These are phyloP conservation scores for Xylariaceae sp. DNA, from an alignment of 2,329 filamentous ascomycete genomes.

Conservation along the genomic window DNA sequence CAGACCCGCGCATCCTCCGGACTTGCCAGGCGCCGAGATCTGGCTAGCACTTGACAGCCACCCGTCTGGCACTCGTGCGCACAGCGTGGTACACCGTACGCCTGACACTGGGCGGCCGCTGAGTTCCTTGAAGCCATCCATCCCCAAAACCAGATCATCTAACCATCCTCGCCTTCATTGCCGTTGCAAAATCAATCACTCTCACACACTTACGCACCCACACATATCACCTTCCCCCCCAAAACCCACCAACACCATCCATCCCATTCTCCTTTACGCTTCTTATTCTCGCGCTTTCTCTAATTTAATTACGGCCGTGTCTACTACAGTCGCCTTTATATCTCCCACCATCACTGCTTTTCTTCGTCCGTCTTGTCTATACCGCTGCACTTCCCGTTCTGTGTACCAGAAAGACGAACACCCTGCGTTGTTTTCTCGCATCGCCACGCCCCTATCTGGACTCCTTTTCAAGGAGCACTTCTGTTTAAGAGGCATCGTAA, in stretches of 20 bases:
- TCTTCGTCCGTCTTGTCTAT: conserved; percentile 14
- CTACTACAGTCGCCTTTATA: conserved; percentile 13
- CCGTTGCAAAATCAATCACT: conserved; percentile 26
- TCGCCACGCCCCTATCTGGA: conserved; percentile 15
- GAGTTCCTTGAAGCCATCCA: conserved; percentile 19
- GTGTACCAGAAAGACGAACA: conserved; percentile 17
- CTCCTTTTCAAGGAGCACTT: conserved; percentile 13
- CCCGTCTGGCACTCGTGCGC: conserved; percentile 11
- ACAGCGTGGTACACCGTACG: conserved; percentile 16
- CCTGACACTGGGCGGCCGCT: conserved; percentile 11
- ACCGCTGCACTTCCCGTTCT: conserved; percentile 15
- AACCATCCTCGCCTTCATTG: conserved; percentile 29
- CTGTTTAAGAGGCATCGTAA: neutral
- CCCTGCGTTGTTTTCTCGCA: conserved; percentile 19
- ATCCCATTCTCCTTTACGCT: conserved; percentile 4
- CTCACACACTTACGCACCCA: conserved; percentile 1
- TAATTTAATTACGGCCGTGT: conserved; percentile 6
- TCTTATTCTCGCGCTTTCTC: conserved; percentile 11
- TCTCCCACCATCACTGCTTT: conserved; percentile 10
- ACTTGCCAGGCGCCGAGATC: neutral
- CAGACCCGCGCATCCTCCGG: conserved; percentile 4
- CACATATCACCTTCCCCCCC: conserved; percentile 1
- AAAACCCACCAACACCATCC: neutral
- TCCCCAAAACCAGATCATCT: conserved; percentile 23
- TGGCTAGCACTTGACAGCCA: neutral